Base-by-base conservation (phyloP, 2,329 filamentous ascomycete genomes). In the Zopfia rhizophila region DNA sequence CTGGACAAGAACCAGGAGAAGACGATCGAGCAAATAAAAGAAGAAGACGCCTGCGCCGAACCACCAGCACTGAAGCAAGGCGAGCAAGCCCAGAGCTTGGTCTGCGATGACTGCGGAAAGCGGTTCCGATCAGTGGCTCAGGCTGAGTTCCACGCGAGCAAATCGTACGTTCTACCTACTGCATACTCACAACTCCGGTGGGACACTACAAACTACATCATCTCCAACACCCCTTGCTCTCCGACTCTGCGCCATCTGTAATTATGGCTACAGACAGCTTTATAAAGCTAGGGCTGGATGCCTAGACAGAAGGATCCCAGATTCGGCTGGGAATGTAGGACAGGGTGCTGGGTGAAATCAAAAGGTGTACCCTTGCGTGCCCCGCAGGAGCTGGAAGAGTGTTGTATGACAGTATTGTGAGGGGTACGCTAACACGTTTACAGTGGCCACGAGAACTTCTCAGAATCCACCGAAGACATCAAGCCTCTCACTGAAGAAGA, bases 91-190 rank as follows among this genome's bases (percentile, higher is more conserved):
- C 83, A 85, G 64, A 96, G 91, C 36, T 84, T 97, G 43, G 82
- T 95, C 38, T 99, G 94, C 81, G 94, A 96, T 56, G 93, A 97
- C 45, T 99, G 94, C 68, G 88, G 89, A 66, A 97, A 96, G 81
- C 88, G 86, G 68, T 95, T 99, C 74, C 83, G 90, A 58, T 90
- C 85, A 63, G 84, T 88, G 55, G 85, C 86, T 18, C 84, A 93
- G 57, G 94, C 92, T 7, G 88, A 93, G 63, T 96, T 91, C 69
- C 94, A 99, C 69, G 94, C 91, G 22, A 85, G 85, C 63, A 96
- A 96, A 76, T 93, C 90, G 76, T 87, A 69, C 52, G 82, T 72
- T 25, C 41, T 10, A 22, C 25, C 23, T 22, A 17, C 23, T 23
- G 6, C 7, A 28, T 28, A n/a, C n/a, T n/a, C n/a, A n/a, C n/a